Evolutionary conservation across 192 early-diverging fungal species (phyloP), one percentile per base, ranked within the genome.

Genomic region (Coemansia sp.): DNA sequence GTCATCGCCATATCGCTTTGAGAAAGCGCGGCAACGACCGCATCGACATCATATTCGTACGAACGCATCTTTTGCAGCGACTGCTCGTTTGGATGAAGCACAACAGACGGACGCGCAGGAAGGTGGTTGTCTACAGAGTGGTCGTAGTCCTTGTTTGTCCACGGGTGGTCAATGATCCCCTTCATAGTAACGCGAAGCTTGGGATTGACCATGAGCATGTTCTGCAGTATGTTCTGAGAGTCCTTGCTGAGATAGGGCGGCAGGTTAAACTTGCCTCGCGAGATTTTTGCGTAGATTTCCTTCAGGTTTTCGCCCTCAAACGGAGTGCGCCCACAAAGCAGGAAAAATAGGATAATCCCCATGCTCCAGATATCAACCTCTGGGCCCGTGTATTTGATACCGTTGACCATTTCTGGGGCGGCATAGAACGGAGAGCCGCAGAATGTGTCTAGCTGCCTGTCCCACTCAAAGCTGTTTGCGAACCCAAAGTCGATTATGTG

Each of bases 401-500:
- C 91, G 40, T 91, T 84, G 52, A 94, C 87, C 85, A 94, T 87
- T 70, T 94, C 92, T 8, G 92, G 92, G 4, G 92, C 90, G 5
- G 90, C 90, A 65, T 92, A 94, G 63, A 92, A 92, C 9, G 91
- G 89, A 13, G 84, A 89, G 7, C 89, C 90, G 79, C 73, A 75
- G 54, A 75, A 71, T 17, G 84, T 87, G 41, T 75, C 73, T 23
- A 88, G 61, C 62, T 79, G 82, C 42, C 70, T 63, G 40, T 84
- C 75, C 53, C 76, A 81, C 38, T 82, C 74, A 61, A 86, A 87
- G 23, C 82, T 82, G 75, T 93, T 94, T 19, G 89, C 89, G 76
- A 95, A 89, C 0, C 93, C 93, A 84, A 90, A 95, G 79, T 95
- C 93, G 62, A 95, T 95, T 52, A 95, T 91, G 66, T 92, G 91